These are phyloP conservation scores for Gilbertella persicaria DNA, from an alignment of 371 early-diverging fungal genomes.

Conservation along the genomic window DNA sequence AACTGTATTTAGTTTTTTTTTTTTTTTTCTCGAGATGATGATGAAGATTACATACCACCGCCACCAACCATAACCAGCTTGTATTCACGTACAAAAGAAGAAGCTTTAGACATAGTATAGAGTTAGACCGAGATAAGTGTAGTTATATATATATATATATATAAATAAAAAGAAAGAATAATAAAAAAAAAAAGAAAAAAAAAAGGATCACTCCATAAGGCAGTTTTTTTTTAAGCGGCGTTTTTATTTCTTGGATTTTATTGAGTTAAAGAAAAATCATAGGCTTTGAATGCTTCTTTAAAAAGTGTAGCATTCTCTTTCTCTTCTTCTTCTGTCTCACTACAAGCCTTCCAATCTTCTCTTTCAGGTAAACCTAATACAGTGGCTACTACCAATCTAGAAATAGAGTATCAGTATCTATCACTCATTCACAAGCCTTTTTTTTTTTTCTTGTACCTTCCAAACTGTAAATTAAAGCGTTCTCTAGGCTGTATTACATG, in stretches of 20 bases:
- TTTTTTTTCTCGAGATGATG: not conserved
- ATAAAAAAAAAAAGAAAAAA: not conserved
- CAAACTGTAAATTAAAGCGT: conserved; percentile 72
- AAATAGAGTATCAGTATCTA: not conserved
- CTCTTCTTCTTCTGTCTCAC: conserved; percentile 63
- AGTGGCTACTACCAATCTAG: conserved; percentile 61
- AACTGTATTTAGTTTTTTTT: not conserved
- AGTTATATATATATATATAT: not conserved
- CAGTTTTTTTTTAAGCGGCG: too few relatives aligned
- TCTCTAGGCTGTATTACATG: conserved; percentile 46
- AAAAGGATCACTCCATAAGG: too few relatives aligned
- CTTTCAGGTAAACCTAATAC: conserved; percentile 64
- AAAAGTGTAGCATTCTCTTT: conserved; percentile 49
- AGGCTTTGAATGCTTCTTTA: conserved; percentile 55
- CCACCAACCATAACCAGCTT: conserved; percentile 88
- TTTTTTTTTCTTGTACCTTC: conserved; percentile 43
- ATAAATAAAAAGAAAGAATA: conserved; percentile 1
- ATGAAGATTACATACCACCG: conserved; percentile 62
- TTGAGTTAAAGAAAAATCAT: conserved; percentile 49
- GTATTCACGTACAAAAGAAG: conserved; percentile 59
- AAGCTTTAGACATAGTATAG: conserved; percentile 22
- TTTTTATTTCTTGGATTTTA: not conserved
- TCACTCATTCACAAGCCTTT: not conserved
- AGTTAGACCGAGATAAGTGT: not conserved
- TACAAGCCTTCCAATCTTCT: conserved; percentile 76